phyloP scores from a whole-genome alignment of 2,329 filamentous ascomycete species.

The Corinectria fuckeliana region DNA sequence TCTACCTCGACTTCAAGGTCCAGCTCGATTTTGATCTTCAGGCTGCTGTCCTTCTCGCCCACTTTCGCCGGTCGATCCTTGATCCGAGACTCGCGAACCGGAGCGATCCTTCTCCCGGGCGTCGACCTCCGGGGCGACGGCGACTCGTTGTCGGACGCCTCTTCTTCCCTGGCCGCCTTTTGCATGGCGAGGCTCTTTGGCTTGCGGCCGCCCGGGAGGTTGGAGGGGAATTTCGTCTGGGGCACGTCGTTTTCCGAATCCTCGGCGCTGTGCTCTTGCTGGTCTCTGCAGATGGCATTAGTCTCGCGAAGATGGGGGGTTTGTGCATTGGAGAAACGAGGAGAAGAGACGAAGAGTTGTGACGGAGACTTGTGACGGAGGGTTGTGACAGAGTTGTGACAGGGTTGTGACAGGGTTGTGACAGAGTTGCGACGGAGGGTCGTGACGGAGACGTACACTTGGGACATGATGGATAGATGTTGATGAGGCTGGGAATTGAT shows the following conservation, averaged over 20 bases:
- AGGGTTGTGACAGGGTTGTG: too few species aligned
- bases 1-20: neutral
- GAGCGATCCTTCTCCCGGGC: neutral
- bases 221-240: neutral
- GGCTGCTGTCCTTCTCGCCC: neutral
- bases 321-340: too few species aligned
- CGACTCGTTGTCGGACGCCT: neutral
- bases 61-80: neutral
- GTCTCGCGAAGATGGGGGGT: neutral
- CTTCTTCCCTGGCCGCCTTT: neutral
- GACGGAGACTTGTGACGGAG: too few species aligned
- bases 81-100: neutral
- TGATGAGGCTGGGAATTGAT: too few species aligned
- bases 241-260: neutral
- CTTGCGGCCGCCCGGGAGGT: neutral
- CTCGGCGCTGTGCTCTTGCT: neutral
- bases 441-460: too few species aligned
- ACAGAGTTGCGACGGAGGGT: too few species aligned
- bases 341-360: too few species aligned
- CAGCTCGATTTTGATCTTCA: neutral
- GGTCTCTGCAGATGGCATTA: neutral
- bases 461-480: too few species aligned
- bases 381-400: too few species aligned
- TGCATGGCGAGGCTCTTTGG: neutral
- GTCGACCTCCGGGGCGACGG: neutral